phyloP scores from a whole-genome alignment of 352 stramenopile genomes.

The Pythium aquatile region DNA sequence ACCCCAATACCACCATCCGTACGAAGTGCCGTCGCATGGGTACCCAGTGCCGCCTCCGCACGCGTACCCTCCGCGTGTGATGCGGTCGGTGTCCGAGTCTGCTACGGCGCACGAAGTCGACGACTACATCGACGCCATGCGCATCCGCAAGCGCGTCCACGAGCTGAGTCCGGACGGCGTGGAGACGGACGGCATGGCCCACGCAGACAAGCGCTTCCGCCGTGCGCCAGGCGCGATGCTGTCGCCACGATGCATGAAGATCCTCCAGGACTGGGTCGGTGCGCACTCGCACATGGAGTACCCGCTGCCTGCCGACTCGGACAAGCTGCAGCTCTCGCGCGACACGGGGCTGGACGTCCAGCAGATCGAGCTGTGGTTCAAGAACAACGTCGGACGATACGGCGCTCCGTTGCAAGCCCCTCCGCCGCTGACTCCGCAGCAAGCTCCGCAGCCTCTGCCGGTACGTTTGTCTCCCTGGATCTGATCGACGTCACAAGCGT shows the following conservation, averaged over 20 bases:
- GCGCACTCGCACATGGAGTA: constrained; percentile 60
- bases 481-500: neutral
- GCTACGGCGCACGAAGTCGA: constrained; percentile 45
- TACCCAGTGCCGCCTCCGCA: constrained; percentile 13
- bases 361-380: constrained; percentile 86
- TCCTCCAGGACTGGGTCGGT: constrained; percentile 80
- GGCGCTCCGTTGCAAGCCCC: constrained; percentile 17
- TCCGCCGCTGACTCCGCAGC: constrained; percentile 10
- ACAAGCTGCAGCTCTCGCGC: constrained; percentile 72
- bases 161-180: constrained; percentile 38
- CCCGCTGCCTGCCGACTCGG: constrained; percentile 56
- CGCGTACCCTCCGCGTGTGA: constrained; percentile 37
- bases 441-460: constrained; percentile 2
- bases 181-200: constrained; percentile 20
- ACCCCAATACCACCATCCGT: constrained; percentile 15
- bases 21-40: constrained; percentile 29
- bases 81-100: constrained; percentile 72
- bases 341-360: constrained; percentile 75
- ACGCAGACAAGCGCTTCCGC: constrained; percentile 47
- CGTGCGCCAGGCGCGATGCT: constrained; percentile 36
- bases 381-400: constrained; percentile 70
- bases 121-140: constrained; percentile 67
- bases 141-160: constrained; percentile 60
- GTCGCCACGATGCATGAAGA: constrained; percentile 70
- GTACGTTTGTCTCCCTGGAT: constrained; percentile 3